phyloP scores from a whole-genome alignment of 1,139 yeast genomes.

The Lodderomyces metapsilosis region DNA sequence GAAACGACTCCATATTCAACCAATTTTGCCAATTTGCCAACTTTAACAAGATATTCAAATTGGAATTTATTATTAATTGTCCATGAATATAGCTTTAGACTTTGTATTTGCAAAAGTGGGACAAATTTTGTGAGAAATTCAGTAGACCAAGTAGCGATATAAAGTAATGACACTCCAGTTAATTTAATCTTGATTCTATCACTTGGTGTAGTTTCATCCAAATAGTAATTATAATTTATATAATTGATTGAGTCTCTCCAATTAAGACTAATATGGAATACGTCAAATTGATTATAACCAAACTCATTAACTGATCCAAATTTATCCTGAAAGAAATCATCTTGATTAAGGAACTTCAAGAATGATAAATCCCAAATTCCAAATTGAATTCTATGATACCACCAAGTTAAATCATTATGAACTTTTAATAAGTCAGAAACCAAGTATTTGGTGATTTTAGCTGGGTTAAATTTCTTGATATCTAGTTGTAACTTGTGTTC shows the following conservation, averaged over 20 bases:
- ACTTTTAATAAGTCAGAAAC: constrained; percentile 48
- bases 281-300: constrained; percentile 31
- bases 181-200: constrained; percentile 27
- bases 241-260: constrained; percentile 38
- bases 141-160: constrained; percentile 39
- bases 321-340: constrained; percentile 26
- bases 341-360: constrained; percentile 51
- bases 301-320: constrained; percentile 14
- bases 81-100: constrained; percentile 71
- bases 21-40: constrained; percentile 27
- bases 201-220: constrained; percentile 25
- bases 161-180: constrained; percentile 41
- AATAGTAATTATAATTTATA: constrained; percentile 36
- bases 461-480: constrained; percentile 70
- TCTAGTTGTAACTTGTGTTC: constrained; percentile 65
- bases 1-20: constrained; percentile 55
- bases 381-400: constrained; percentile 68
- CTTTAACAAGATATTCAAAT: constrained; percentile 38
- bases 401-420: constrained; percentile 52
- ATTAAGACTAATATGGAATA: constrained; percentile 35
- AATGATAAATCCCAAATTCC: constrained; percentile 82
- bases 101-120: constrained; percentile 38
- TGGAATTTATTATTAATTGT: constrained; percentile 64
- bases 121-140: constrained; percentile 36
- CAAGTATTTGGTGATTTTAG: constrained; percentile 53